phyloP scores from a whole-genome alignment of 2,329 filamentous ascomycete genomes.

The Beauveria australis region DNA sequence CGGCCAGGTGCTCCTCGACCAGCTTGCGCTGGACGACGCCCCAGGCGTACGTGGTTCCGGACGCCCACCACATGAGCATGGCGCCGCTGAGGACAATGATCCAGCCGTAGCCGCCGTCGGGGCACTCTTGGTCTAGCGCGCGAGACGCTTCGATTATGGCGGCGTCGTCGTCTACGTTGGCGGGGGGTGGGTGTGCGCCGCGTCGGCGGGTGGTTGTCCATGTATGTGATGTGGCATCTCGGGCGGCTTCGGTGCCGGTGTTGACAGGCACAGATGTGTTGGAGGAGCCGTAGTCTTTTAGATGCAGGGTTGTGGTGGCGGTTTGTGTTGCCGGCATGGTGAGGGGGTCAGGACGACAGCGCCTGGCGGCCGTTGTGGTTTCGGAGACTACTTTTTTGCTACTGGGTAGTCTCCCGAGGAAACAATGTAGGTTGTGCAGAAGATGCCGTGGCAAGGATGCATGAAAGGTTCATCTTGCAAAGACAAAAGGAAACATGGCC shows the following conservation, averaged over 20 bases:
- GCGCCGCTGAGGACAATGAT: constrained; percentile 38
- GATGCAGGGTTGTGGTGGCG: not conserved
- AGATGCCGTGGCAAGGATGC: too few species aligned
- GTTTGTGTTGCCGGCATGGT: not conserved
- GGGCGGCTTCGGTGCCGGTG: not conserved
- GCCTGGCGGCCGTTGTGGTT: not conserved
- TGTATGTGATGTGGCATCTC: not conserved
- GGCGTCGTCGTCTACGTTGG: not conserved
- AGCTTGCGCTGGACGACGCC: constrained; percentile 48
- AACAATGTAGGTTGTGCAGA: too few species aligned
- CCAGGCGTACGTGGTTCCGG: constrained; percentile 46
- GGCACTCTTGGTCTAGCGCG: constrained; percentile 31
- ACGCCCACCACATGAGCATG: constrained; percentile 42
- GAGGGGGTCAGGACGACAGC: not conserved
- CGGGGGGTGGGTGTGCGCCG: not conserved
- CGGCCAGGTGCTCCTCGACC: constrained; percentile 34
- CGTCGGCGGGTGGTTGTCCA: not conserved
- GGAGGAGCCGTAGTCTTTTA: constrained; percentile 1
- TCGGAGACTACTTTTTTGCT: too few species aligned
- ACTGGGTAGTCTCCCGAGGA: too few species aligned
- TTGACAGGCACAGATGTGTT: not conserved
- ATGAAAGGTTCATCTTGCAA: too few species aligned
- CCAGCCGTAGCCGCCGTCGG: constrained; percentile 46
- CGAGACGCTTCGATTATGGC: constrained; percentile 29
- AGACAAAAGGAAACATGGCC: not conserved